These are phyloP conservation scores for Mucor velutinosus DNA, from an alignment of 371 early-diverging fungal genomes.

Conservation along the genomic window DNA sequence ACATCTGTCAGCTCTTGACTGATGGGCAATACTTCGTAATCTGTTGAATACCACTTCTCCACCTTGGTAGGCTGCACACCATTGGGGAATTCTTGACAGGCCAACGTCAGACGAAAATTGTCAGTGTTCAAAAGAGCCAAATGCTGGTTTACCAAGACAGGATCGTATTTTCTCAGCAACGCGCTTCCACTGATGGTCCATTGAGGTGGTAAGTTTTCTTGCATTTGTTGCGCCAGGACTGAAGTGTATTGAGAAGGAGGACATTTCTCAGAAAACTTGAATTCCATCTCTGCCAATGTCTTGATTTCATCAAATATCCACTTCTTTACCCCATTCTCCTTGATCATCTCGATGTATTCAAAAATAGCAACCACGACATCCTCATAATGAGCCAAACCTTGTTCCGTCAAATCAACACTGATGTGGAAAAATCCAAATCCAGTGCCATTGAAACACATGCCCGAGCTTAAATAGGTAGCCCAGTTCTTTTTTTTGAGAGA, in stretches of 20 bases:
- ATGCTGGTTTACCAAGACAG: constrained; percentile 54
- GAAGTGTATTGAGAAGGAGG: constrained; percentile 58
- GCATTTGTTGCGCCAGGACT: constrained; percentile 54
- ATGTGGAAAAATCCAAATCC: constrained; percentile 85
- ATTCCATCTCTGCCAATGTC: constrained; percentile 66
- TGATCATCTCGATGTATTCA: constrained; percentile 86
- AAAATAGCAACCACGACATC: constrained; percentile 83
- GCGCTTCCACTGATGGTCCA: constrained; percentile 69
- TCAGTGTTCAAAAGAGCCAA: constrained; percentile 63
- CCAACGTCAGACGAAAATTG: constrained; percentile 61
- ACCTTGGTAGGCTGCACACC: constrained; percentile 52
- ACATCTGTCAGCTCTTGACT: constrained; percentile 58
- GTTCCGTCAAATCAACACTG: constrained; percentile 78
- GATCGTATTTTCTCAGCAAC: constrained; percentile 62
- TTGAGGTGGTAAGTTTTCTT: constrained; percentile 66
- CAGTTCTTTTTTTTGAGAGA: constrained; percentile 84
- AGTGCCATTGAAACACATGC: constrained; percentile 66
- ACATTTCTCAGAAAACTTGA: constrained; percentile 82
- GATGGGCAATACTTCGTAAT: constrained; percentile 71
- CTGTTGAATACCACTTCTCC: constrained; percentile 83
- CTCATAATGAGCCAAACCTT: constrained; percentile 79
- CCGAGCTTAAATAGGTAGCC: constrained; percentile 78
- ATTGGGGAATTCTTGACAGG: constrained; percentile 49
- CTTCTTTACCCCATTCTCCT: constrained; percentile 65
- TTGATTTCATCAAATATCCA: constrained; percentile 84